These are phyloP conservation scores for Parathielavia hyrcaniae DNA, from an alignment of 495 filamentous ascomycete genomes.

Conservation along the genomic window DNA sequence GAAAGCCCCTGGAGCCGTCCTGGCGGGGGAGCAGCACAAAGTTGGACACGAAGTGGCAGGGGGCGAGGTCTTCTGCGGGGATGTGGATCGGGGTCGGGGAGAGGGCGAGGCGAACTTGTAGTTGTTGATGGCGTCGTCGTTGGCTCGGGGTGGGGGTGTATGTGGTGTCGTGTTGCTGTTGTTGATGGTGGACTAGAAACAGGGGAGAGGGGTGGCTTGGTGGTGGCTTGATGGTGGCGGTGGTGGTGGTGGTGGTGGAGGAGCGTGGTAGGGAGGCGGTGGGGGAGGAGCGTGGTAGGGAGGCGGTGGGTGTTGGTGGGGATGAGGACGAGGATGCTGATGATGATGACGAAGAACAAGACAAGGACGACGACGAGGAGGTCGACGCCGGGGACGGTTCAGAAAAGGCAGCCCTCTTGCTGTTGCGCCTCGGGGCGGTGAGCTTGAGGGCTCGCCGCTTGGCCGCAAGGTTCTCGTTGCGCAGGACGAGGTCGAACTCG, in stretches of 20 bases:
- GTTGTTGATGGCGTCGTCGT: too few relatives aligned
- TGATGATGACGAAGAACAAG: neutral
- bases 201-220: too few relatives aligned
- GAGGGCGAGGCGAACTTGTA: neutral
- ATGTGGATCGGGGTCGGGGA: constrained; percentile 23
- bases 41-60: constrained; percentile 51
- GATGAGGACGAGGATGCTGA: neutral
- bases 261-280: constrained; percentile 11
- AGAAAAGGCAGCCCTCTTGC: neutral
- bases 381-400: neutral
- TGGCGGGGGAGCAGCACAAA: constrained; percentile 48
- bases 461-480: constrained; percentile 58
- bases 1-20: constrained; percentile 43
- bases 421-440: constrained; percentile 23
- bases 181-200: neutral
- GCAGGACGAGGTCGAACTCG: constrained; percentile 62
- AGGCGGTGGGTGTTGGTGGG: constrained; percentile 6
- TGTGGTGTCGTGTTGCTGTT: neutral
- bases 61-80: constrained; percentile 44
- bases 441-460: constrained; percentile 46
- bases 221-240: neutral
- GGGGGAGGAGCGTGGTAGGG: too few relatives aligned
- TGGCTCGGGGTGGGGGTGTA: too few relatives aligned
- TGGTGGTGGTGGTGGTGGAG: constrained; percentile 24
- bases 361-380: neutral